phyloP scores from a whole-genome alignment of 805 yeast genomes.

The Pichia thaimueangensis region DNA sequence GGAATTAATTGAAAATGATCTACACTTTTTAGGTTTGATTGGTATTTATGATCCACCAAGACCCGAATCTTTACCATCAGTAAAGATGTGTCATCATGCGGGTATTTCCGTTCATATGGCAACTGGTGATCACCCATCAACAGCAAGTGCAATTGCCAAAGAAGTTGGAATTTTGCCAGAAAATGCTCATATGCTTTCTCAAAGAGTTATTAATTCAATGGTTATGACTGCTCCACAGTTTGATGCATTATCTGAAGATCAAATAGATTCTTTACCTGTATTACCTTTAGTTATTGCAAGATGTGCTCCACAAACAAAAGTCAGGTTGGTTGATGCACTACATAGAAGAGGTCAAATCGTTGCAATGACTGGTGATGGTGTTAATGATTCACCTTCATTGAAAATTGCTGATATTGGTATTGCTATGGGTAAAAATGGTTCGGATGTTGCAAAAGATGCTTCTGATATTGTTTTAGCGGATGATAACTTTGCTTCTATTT shows the following conservation, averaged over 20 bases:
- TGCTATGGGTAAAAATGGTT: constrained; percentile 78
- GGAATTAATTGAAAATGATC: constrained; percentile 42
- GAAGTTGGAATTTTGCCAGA: constrained; percentile 73
- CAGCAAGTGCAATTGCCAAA: constrained; percentile 74
- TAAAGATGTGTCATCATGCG: constrained; percentile 60
- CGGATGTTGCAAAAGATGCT: constrained; percentile 83
- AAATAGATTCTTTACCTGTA: constrained; percentile 58
- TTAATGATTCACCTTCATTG: constrained; percentile 72
- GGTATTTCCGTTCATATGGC: constrained; percentile 78
- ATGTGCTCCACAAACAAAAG: constrained; percentile 79
- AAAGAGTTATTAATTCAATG: constrained; percentile 54
- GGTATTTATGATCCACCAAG: constrained; percentile 83
- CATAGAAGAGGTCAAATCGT: constrained; percentile 57
- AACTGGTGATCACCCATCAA: constrained; percentile 76
- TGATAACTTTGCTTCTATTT: constrained; percentile 73
- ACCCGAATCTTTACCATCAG: constrained; percentile 58
- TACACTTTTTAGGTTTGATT: constrained; percentile 59
- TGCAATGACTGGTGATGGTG: constrained; percentile 86
- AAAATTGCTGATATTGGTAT: constrained; percentile 77
- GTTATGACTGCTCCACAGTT: constrained; percentile 72
- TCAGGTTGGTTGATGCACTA: constrained; percentile 71
- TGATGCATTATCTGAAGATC: constrained; percentile 53
- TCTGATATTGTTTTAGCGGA: constrained; percentile 71
- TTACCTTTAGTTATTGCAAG: constrained; percentile 75
- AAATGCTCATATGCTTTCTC: constrained; percentile 48